Evolutionary conservation across 163 green algal species (phyloP).

Genomic region (Chlamydomonas reinhardtii): DNA sequence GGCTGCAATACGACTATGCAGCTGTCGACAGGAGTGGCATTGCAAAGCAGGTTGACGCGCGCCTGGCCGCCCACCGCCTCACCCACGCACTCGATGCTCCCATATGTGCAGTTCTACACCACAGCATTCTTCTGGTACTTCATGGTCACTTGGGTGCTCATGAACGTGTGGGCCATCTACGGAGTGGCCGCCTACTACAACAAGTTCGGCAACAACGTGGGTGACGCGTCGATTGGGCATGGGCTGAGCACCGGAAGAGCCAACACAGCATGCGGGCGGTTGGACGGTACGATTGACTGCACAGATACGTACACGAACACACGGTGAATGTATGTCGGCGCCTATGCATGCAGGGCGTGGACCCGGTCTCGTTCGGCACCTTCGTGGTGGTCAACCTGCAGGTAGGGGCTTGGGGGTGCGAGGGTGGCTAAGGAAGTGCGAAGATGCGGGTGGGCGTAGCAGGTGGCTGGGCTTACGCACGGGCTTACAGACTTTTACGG

Average conservation of each 20-base stretch:
- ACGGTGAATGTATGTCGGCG: too few species aligned
- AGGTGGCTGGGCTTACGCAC: too few species aligned
- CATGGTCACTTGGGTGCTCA: constrained; percentile 38
- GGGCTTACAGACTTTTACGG: too few species aligned
- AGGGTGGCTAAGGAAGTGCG: too few species aligned
- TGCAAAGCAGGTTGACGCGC: too few species aligned
- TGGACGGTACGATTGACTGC: too few species aligned
- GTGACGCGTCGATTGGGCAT: neutral
- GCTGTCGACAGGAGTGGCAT: too few species aligned
- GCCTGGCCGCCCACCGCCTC: neutral
- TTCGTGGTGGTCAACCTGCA: constrained; percentile 46
- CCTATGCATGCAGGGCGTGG: constrained; percentile 37
- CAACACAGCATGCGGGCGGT: too few species aligned
- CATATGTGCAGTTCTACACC: neutral
- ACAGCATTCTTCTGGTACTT: constrained; percentile 50
- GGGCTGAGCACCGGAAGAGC: too few species aligned
- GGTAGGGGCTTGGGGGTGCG: neutral
- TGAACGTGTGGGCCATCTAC: constrained; percentile 52
- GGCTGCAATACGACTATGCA: too few species aligned
- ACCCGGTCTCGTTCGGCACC: constrained; percentile 23
- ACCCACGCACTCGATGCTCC: neutral
- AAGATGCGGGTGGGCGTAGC: too few species aligned
- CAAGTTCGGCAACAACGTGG: constrained; percentile 23
- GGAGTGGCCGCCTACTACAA: constrained; percentile 44
- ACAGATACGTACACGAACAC: too few species aligned